Base-by-base conservation (phyloP, 2,329 filamentous ascomycete genomes). In the Diaporthe caulivora region DNA sequence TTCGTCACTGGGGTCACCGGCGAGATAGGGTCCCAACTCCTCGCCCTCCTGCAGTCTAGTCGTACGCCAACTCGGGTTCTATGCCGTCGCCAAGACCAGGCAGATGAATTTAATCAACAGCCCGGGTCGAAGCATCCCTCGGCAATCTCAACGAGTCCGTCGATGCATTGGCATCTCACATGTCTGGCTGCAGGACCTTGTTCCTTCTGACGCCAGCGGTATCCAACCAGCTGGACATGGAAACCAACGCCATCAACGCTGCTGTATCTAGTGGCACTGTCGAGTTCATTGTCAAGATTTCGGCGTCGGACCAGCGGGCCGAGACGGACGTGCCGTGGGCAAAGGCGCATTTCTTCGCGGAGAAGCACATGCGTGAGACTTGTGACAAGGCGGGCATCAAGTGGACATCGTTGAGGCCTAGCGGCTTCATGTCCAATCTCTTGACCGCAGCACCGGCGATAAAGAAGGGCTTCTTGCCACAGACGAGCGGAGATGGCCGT, bases 1-100 rank as follows among this genome's bases (percentile, higher is more conserved):
- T 71, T 71, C 37, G 24, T 71, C 15, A 71, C 69, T 24, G 69
- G 69, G n/a, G 69, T 57, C 26, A 71, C 69, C 3, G 69, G 69
- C 44, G 69, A 71, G 17, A 51, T 64, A 5, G 69, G 69, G 34
- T 54, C 69, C 9, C 18, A 64, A 17, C 57, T 51, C n/a, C 21
- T 71, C 21, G 13, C 40, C 9, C 69, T 64, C 10, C 55, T 71
- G 3, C 57, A 44, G 31, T 54, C 69, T 9, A 64, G 44, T 34
- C 15, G 42, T 9, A 64, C 47, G n/a, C 55, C 55, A 13, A 42
- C 55, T 29, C 69, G 69, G 1, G 44, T 71, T 1, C 34, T 71
- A 24, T 71, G 69, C 31, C 69, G 69, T 5, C 69, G 69, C 5
- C 57, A 71, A 42, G 69, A 58, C 5, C 69, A 71, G 31, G 69